Evolutionary conservation across 2,329 filamentous ascomycete genomes (phyloP).

Genomic region (Shiraia bambusicola): DNA sequence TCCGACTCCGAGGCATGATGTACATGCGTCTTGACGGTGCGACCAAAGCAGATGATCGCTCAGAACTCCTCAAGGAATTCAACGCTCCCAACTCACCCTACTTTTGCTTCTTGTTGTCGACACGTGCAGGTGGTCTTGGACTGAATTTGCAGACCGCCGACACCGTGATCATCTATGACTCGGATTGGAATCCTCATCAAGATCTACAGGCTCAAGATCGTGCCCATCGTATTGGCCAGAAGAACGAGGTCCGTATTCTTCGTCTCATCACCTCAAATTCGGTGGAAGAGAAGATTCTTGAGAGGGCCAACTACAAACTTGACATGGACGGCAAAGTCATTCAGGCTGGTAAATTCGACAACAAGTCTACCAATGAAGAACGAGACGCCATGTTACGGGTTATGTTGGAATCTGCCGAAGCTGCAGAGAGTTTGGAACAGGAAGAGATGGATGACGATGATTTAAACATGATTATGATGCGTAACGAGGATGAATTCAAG

Average conservation of each 20-base stretch:
- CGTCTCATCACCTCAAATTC: conserved; percentile 95
- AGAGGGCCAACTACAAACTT: conserved; percentile 94
- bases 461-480: conserved; percentile 89
- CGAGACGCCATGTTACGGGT: conserved; percentile 95
- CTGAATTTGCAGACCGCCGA: conserved; percentile 96
- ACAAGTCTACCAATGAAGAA: conserved; percentile 98
- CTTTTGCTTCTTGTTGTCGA: conserved; percentile 98
- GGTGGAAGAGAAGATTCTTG: conserved; percentile 97
- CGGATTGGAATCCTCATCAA: conserved; percentile 99
- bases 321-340: conserved; percentile 99
- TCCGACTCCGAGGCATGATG: conserved; percentile 77
- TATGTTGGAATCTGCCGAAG: conserved; percentile 78
- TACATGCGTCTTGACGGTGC: conserved; percentile 95
- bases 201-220: conserved; percentile 99
- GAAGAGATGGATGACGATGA: conserved; percentile 99
- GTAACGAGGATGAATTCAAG: conserved; percentile 75
- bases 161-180: conserved; percentile 99
- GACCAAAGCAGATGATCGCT: conserved; percentile 96
- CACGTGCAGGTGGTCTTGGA: conserved; percentile 95
- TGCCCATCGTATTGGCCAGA: conserved; percentile 99
- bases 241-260: conserved; percentile 97
- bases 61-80: conserved; percentile 83
- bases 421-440: conserved; percentile 72
- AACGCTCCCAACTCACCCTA: conserved; percentile 89
- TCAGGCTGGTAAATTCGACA: conserved; percentile 98